Base-by-base conservation (phyloP, 768 basidiomycete species). In the button mushroom (Agaricus bisporus) region DNA sequence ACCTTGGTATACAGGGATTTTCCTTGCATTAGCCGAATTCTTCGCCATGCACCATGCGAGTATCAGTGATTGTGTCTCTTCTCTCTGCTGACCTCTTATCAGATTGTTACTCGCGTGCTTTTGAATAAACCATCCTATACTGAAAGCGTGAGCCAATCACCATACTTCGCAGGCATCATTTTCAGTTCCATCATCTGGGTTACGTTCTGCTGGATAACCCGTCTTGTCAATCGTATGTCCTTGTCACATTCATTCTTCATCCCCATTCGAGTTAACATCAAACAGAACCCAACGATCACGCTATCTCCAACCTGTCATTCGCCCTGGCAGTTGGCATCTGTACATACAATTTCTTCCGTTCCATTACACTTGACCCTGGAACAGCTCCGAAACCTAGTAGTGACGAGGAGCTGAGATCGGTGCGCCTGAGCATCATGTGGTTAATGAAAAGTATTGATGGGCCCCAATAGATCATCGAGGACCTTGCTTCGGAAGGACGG, bases 141-240 rank as follows among this genome's bases (percentile, higher is more conserved):
- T 9, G 91, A 92, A 56, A 84, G 81, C 41, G 83, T 98, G 41
- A 85, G 83, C 26, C 81, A 85, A 59, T 92, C 90, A 52, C 95
- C 95, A 0, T 97, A 98, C 69, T 95, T 98, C 62, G 83, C 91
- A 0, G 88, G 91, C 9, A 92, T 99, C 57, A 97, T 99, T 53
- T 78, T 73, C 42, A 91, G 76, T 1, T 90, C 88, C 3, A 80
- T 98, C 64, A 64, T 93, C 36, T 97, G 93, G 92, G 91, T 95
- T 7, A 74, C 79, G 2, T 92, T 81, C 51, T 81, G 80, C 49
- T 98, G 94, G 93, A 67, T 84, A 6, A 85, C 87, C 2, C 77
- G 88, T 36, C 80, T 95, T 15, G 73, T 93, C 7, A 73, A 76
- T 62, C 83, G 89, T 90, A 65, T 61, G 79, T 71, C 32, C 32